Evolutionary conservation across 306 rosid species (phyloP), one percentile per base, ranked within the genome.

Genomic region (Carpinus viminea): DNA sequence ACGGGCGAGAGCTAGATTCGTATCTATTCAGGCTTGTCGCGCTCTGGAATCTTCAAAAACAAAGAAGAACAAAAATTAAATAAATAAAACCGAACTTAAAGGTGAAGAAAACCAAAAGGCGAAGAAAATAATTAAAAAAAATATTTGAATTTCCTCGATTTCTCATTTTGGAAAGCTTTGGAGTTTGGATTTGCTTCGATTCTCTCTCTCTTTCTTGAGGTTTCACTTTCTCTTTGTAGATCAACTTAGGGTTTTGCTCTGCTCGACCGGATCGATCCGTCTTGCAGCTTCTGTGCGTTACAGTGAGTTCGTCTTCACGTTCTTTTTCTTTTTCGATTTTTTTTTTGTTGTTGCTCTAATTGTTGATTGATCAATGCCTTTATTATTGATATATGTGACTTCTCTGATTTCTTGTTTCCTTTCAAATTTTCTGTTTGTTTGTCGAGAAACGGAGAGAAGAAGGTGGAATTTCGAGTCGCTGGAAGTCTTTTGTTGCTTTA

Each of bases 211-310:
- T 71, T 60, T 55, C 54, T 52, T 47, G 5, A 20, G 56, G 75
- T 51, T 1, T 36, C 31, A 2, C 20, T 31, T 78, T 48, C 52
- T 45, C 73, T 73, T 71, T 51, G 66, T 74, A 50, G 74, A 90
- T 88, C 87, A 48, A 70, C 16, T n/a, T 83, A 84, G 89, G 97
- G 97, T 88, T 88, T 86, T 78, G 76, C 77, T 80, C 72, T 73
- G 50, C 52, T 72, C 89, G 75, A 26, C 73, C 24, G 7, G 77
- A 78, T 85, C 86, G 74, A 79, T 84, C 87, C 62, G 79, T 79
- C 81, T 57, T 76, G 4, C 78, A 68, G 72, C 20, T 9, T 0
- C 5, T 59, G 65, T 24, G 65, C 83, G 36, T 53, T 76, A 74
- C 83, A 73, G 93, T 91, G 76, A 88, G 92, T 87, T 80, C 50